These are phyloP conservation scores for Fomitiporia mediterranea DNA, from an alignment of 1,284 basidiomycete genomes.

Conservation along the genomic window DNA sequence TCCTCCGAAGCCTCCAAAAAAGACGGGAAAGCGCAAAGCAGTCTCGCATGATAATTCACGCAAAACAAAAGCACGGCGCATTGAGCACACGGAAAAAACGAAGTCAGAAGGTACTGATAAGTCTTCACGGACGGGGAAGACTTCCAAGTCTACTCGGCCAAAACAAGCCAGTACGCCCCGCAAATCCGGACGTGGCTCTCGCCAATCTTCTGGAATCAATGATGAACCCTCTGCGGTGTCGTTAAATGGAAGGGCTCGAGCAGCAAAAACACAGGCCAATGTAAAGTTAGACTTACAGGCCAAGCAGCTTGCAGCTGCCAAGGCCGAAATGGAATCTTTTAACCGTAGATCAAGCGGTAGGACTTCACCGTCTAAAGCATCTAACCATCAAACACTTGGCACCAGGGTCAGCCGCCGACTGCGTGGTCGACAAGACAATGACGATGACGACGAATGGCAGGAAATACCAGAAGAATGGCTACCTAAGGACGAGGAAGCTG, in stretches of 20 bases:
- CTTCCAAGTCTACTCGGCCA: not conserved
- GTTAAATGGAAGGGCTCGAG: constrained; percentile 42
- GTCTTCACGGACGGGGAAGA: not conserved
- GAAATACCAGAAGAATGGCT: constrained; percentile 74
- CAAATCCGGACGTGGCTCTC: not conserved
- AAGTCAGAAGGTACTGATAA: not conserved
- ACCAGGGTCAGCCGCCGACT: constrained; percentile 64
- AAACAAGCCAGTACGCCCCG: not conserved
- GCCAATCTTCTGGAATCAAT: not conserved
- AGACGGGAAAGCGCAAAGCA: constrained; percentile 52
- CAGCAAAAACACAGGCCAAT: constrained; percentile 68
- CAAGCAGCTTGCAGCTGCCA: constrained; percentile 49
- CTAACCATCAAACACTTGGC: constrained; percentile 39
- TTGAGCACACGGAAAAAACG: not conserved
- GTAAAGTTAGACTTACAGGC: constrained; percentile 63
- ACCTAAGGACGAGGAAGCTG: constrained; percentile 26
- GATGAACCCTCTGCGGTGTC: constrained; percentile 17
- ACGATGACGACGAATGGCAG: constrained; percentile 74
- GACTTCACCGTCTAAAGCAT: constrained; percentile 17
- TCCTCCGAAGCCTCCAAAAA: constrained; percentile 45
- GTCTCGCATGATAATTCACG: constrained; percentile 16
- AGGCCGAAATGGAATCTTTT: constrained; percentile 13
- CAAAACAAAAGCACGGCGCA: constrained; percentile 11
- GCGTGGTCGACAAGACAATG: constrained; percentile 37
- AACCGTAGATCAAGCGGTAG: not conserved